Conservation (phyloP, 1,284 basidiomycete genomes). For the Boletellus deceptivus region DNA sequence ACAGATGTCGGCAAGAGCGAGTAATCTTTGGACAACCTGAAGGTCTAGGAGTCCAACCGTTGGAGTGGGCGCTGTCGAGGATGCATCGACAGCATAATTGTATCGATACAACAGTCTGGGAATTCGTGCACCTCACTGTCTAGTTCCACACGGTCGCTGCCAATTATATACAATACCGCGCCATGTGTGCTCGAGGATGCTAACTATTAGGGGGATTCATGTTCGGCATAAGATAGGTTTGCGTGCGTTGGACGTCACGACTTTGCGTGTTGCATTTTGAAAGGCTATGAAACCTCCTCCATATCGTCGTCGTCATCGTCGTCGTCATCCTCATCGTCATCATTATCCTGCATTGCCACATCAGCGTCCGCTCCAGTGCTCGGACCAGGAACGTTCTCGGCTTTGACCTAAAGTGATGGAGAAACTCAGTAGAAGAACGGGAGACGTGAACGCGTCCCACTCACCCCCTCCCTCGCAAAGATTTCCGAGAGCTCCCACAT, state of each 20-base stretch:
- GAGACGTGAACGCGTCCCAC: slow-evolving; percentile 22
- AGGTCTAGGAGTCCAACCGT: no score
- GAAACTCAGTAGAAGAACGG: slow-evolving; percentile 30
- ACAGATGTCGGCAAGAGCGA: no score
- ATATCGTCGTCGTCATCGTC: slow-evolving; percentile 48
- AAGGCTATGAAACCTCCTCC: slow-evolving; percentile 49
- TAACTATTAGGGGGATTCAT: no score
- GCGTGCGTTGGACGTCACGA: background rate
- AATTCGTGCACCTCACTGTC: no score
- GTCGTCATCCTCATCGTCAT: slow-evolving; percentile 39
- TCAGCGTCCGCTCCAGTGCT: slow-evolving; percentile 32
- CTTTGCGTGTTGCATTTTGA: background rate
- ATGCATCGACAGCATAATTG: no score
- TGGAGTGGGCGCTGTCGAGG: no score
- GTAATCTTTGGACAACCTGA: no score
- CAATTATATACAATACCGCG: no score
- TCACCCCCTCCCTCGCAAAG: slow-evolving; percentile 62
- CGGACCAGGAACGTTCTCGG: slow-evolving; percentile 50
- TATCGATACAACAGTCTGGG: no score
- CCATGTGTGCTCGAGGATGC: no score
- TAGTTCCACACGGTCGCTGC: no score
- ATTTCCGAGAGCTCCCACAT: slow-evolving; percentile 69
- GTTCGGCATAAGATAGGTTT: no score
- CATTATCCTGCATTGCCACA: slow-evolving; percentile 42
- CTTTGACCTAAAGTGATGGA: slow-evolving; percentile 47